phyloP scores from a whole-genome alignment of 192 early-diverging fungal genomes.

The Piromyces sp. region DNA sequence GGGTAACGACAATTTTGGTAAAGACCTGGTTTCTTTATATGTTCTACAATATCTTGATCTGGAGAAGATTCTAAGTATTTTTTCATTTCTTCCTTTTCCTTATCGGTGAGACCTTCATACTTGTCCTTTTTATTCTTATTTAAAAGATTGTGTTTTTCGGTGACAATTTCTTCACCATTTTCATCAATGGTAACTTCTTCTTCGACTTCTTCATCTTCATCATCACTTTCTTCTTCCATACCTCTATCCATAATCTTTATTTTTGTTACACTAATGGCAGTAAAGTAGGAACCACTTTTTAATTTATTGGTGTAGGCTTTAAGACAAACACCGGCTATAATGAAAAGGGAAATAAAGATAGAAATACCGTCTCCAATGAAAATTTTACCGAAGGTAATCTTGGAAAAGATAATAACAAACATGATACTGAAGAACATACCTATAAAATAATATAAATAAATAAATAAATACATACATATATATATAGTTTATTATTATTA shows the following conservation, averaged over 20 bases:
- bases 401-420: neutral
- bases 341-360: neutral
- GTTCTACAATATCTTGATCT: neutral
- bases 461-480: no score
- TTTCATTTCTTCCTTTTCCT: neutral
- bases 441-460: neutral
- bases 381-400: neutral
- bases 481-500: no score
- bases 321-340: neutral
- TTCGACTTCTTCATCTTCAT: neutral
- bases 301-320: neutral
- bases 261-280: neutral
- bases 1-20: neutral
- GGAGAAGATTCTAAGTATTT: neutral
- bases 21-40: neutral
- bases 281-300: neutral
- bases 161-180: neutral
- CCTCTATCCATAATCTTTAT: neutral
- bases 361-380: neutral
- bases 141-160: neutral
- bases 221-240: neutral
- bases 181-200: neutral
- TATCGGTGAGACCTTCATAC: neutral
- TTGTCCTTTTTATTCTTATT: neutral
- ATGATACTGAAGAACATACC: neutral